Evolutionary conservation across 306 rosid species (phyloP), one percentile per base, ranked within the genome.

Genomic region (Argentina anserina): DNA sequence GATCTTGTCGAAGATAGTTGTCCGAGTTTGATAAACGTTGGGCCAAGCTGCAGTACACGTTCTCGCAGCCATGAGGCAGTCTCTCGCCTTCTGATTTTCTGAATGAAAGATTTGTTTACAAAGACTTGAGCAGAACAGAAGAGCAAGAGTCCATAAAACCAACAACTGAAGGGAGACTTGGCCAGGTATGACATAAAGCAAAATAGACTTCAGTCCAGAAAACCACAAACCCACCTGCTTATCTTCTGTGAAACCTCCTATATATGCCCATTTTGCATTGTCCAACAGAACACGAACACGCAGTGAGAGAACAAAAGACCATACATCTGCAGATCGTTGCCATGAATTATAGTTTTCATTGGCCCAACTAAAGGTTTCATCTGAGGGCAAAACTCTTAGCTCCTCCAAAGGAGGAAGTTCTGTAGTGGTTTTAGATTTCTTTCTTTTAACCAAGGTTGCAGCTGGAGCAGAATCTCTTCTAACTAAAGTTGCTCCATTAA

Each of bases 351-450:
- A 94, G 76, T 91, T 91, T 72, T 89, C 98, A 79, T 85, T 89
- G 50, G 98, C 96, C 98, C 98, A 94, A 76, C 92, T 86, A 79
- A 94, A 94, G 34, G 87, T 86, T 76, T 94, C 96, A 75, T 94
- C 98, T 7, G 98, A 86, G 36, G 94, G 97, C 85, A 94, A 86
- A 75, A 91, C 87, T 77, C 82, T 89, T 20, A 91, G 83, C 80
- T 84, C 97, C 74, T 91, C 97, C 72, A 88, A 4, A 0, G 96
- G 92, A 21, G 94, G 91, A 68, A 89, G 91, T 84, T 79, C 81
- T 21, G 73, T 41, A 63, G 88, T 78, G 66, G 71, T 59, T 71
- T 46, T 55, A 69, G 82, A 64, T 61, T 79, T 84, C 41, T 23
- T 36, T 42, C 74, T 77, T 85, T 78, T 89, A 9, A 84, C 73